Conservation (phyloP, 768 basidiomycete species). For the Gymnopilus junonius region DNA sequence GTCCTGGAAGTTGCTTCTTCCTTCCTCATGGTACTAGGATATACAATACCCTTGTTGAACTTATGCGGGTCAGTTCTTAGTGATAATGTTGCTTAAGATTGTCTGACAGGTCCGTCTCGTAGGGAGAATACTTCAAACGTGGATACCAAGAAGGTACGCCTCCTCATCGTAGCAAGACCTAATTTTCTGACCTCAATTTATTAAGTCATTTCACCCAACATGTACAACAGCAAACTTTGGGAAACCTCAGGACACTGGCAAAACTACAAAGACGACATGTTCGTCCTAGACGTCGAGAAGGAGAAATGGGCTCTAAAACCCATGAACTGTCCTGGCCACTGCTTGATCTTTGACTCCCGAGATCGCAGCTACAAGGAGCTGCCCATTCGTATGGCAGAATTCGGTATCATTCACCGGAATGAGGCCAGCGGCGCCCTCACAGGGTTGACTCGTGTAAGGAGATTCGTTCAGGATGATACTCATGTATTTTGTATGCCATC, state of each 20-base stretch:
- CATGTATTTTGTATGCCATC: conserved; percentile 98
- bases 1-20: conserved; percentile 96
- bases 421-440: conserved; percentile 95
- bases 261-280: conserved; percentile 99
- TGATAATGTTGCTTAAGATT: neutral
- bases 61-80: conserved; percentile 74
- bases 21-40: conserved; percentile 96
- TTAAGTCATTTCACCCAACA: conserved; percentile 95
- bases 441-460: conserved; percentile 89
- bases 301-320: conserved; percentile 96
- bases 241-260: conserved; percentile 98
- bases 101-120: neutral
- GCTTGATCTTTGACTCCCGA: conserved; percentile 91
- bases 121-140: conserved; percentile 94
- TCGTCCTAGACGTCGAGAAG: conserved; percentile 91
- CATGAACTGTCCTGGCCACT: conserved; percentile 99
- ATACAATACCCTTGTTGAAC: conserved; percentile 90
- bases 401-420: conserved; percentile 96
- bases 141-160: conserved; percentile 88
- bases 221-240: conserved; percentile 97
- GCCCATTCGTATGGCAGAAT: conserved; percentile 97
- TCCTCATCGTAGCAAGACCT: neutral
- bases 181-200: neutral
- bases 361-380: conserved; percentile 95
- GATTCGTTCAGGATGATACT: conserved; percentile 98